Conservation (phyloP, 768 basidiomycete species). For the Pilatotrama ljubarskyi region DNA sequence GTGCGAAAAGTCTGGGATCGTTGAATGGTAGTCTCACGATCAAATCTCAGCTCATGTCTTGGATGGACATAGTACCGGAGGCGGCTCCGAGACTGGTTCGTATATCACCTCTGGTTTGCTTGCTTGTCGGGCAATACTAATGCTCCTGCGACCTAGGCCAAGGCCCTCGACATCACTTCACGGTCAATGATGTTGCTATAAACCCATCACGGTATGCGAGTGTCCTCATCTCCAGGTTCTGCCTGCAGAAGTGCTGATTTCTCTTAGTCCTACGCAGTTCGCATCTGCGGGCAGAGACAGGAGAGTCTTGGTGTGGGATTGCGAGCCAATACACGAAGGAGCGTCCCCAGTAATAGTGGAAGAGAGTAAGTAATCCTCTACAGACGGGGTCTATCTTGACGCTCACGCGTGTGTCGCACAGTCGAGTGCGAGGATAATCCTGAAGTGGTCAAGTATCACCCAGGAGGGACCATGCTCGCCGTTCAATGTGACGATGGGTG, state of each 20-base stretch:
- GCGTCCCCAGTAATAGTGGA: not conserved
- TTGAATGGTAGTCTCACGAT: too few species aligned
- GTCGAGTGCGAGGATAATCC: slow-evolving; percentile 9
- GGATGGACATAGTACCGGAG: not conserved
- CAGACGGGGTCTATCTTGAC: not conserved
- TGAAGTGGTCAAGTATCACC: slow-evolving; percentile 17
- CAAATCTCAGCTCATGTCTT: not conserved
- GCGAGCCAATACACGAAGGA: slow-evolving; percentile 26
- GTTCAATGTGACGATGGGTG: slow-evolving; percentile 22
- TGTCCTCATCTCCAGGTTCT: not conserved
- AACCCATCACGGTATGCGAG: slow-evolving; percentile 46
- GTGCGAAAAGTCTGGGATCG: not conserved
- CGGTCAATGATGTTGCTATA: slow-evolving; percentile 56
- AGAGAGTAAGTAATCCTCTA: not conserved
- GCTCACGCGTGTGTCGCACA: not conserved
- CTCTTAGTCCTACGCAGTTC: slow-evolving; percentile 39
- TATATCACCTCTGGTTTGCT: too few species aligned
- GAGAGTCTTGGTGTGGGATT: slow-evolving; percentile 44
- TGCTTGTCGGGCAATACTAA: not conserved
- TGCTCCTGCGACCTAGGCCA: not conserved
- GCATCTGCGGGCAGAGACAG: slow-evolving; percentile 52
- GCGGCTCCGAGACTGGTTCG: not conserved
- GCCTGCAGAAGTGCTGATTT: not conserved
- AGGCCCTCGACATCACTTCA: slow-evolving; percentile 44
- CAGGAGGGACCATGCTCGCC: not conserved